Evolutionary conservation across 306 rosid species (phyloP), one percentile per base, ranked within the genome.

Genomic region (Begonia masoniana): DNA sequence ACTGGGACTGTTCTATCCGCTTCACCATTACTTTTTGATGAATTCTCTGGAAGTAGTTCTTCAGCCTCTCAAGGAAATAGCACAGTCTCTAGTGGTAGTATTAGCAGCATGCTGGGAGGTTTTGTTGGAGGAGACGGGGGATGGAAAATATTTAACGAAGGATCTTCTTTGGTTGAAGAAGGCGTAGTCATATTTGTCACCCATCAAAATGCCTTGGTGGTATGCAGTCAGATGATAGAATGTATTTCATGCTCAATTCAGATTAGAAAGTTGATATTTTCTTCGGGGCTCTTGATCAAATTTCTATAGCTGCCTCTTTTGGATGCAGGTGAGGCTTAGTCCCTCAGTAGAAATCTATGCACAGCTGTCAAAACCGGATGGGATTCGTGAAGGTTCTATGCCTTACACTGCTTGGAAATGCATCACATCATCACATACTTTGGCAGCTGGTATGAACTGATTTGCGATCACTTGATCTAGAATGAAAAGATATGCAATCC

Each of bases 351-450:
- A 75, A 72, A 76, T 79, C 62, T 91, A 83, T 68, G 78, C 94
- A 7, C 88, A 79, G 55, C 75, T 83, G 68, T 62, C 92, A 36
- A 86, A 82, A 81, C 94, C 96, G 47, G 85, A 83, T 54, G 99
- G 99, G 35, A 62, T 81, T 68, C 88, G 87, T 53, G 96, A 91
- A 78, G 99, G 96, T 62, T 79, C 96, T 55, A 83, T 91, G 88
- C 99, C 96, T 19, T 86, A 73, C 75, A 86, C 99, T 64, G 96
- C 96, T 24, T 91, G 99, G 99, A 91, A 91, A 83, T 74, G 78
- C 78, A 71, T 79, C 58, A 51, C 78, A 14, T 82, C 72, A 50
- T 50, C 76, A 42, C 63, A 31, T 31, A 67, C 62, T 72, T 71
- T 13, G 10, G 50, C 75, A 63, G 31, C n/a, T 45, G 49, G 49